phyloP scores from a whole-genome alignment of 805 yeast species.

The Ogataea salicorniae region DNA sequence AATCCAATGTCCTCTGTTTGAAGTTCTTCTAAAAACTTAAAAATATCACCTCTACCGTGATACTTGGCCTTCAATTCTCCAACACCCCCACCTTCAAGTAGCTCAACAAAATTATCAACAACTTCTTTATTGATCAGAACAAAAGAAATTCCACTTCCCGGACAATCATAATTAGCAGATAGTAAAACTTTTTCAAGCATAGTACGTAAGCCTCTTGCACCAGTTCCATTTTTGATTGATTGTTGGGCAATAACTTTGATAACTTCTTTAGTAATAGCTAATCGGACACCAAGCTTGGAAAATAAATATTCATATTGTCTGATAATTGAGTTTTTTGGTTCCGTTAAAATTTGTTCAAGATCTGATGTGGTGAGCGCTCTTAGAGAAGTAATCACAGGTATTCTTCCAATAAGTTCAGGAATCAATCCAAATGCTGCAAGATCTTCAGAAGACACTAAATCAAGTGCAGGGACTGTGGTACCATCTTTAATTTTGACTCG shows the following conservation, averaged over 20 bases:
- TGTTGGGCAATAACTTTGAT: constrained; percentile 41
- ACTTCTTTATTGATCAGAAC: constrained; percentile 44
- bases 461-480: constrained; percentile 36
- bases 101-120: constrained; percentile 24
- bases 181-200: constrained; percentile 48
- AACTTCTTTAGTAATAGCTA: constrained; percentile 46
- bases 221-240: constrained; percentile 50
- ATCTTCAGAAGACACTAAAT: constrained; percentile 45
- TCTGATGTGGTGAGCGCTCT: constrained; percentile 41
- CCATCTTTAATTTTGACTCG: constrained; percentile 35
- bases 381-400: constrained; percentile 49
- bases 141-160: constrained; percentile 48
- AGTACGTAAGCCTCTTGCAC: constrained; percentile 56
- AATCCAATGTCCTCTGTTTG: constrained; percentile 37
- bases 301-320: constrained; percentile 51
- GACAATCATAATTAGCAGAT: constrained; percentile 53
- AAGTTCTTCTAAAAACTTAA: constrained; percentile 36
- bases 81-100: background rate
- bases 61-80: constrained; percentile 36
- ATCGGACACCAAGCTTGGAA: constrained; percentile 45
- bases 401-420: constrained; percentile 56
- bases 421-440: constrained; percentile 49
- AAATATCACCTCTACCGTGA: constrained; percentile 40
- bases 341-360: constrained; percentile 43
- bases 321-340: constrained; percentile 51